Conservation (phyloP, 257 asterid species). For the Voacanga thouarsii region DNA sequence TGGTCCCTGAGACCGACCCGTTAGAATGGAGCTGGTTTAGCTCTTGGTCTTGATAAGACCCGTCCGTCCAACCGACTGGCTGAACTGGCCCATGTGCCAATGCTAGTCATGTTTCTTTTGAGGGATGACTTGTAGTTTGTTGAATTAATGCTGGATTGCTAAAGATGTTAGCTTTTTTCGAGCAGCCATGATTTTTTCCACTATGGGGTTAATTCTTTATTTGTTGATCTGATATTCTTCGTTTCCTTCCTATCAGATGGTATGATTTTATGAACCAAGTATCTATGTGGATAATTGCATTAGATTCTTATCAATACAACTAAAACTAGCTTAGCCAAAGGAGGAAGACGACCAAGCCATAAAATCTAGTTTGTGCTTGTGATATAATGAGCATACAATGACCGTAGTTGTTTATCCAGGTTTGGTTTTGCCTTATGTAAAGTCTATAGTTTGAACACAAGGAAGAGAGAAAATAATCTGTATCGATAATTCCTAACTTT, state of each 20-base stretch:
- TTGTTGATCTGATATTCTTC: background rate
- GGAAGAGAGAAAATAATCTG: background rate
- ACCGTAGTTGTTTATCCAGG: background rate
- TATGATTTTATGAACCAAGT: no score
- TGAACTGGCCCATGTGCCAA: no score
- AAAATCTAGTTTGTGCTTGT: background rate
- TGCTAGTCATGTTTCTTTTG: background rate
- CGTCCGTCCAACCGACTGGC: no score
- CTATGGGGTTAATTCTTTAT: background rate
- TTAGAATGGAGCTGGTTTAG: no score
- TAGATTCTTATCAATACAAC: background rate
- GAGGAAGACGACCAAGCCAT: background rate
- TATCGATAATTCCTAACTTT: background rate
- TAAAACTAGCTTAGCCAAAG: background rate
- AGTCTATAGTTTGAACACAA: background rate
- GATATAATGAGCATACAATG: background rate
- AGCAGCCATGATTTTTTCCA: background rate
- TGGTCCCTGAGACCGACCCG: no score
- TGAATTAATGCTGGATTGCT: no score
- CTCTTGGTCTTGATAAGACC: no score
- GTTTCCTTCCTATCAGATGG: background rate
- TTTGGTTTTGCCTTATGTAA: background rate
- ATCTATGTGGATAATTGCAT: background rate
- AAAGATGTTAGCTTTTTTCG: no score
- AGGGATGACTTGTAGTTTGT: background rate